These are phyloP conservation scores for Thermothelomyces thermophilus DNA, from an alignment of 2,329 filamentous ascomycete genomes.

Conservation along the genomic window DNA sequence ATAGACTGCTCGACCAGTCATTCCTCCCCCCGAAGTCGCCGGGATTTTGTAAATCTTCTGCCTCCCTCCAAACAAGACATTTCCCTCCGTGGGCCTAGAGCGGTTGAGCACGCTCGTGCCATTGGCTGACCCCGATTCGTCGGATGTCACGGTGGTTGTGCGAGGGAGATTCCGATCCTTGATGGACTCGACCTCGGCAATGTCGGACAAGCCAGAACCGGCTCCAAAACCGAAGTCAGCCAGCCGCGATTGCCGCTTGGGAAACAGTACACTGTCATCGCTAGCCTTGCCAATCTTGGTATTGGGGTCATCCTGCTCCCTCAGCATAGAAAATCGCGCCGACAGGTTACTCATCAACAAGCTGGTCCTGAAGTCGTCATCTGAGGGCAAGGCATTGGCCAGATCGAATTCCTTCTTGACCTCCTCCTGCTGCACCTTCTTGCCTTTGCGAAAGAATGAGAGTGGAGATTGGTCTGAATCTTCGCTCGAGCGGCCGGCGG, in stretches of 20 bases:
- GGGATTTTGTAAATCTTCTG: slow-evolving; percentile 93
- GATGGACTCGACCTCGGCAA: slow-evolving; percentile 84
- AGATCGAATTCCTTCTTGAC: slow-evolving; percentile 66
- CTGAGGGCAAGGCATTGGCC: slow-evolving; percentile 65
- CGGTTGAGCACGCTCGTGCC: slow-evolving; percentile 72
- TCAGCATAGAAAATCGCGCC: slow-evolving; percentile 91
- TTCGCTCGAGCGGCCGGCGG: slow-evolving; percentile 40
- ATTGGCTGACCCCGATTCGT: slow-evolving; percentile 58
- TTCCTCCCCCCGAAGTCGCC: slow-evolving; percentile 37
- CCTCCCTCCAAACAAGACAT: slow-evolving; percentile 86
- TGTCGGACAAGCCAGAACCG: slow-evolving; percentile 61
- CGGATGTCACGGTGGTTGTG: slow-evolving; percentile 58
- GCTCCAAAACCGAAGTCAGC: slow-evolving; percentile 58
- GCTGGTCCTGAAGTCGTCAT: slow-evolving; percentile 90
- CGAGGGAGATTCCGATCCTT: slow-evolving; percentile 53
- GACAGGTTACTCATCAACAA: slow-evolving; percentile 92
- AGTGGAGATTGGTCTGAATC: slow-evolving; percentile 47
- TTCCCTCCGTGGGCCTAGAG: slow-evolving; percentile 77
- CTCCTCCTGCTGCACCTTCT: slow-evolving; percentile 50
- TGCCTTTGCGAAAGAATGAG: slow-evolving; percentile 48
- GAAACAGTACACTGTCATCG: slow-evolving; percentile 85
- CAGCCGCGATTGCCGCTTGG: slow-evolving; percentile 72
- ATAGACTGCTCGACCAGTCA: slow-evolving; percentile 66
- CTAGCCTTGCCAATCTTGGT: slow-evolving; percentile 89
- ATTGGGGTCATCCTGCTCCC: slow-evolving; percentile 86